phyloP scores from a whole-genome alignment of 1,139 yeast species.

The Hansenula lynferdii region DNA sequence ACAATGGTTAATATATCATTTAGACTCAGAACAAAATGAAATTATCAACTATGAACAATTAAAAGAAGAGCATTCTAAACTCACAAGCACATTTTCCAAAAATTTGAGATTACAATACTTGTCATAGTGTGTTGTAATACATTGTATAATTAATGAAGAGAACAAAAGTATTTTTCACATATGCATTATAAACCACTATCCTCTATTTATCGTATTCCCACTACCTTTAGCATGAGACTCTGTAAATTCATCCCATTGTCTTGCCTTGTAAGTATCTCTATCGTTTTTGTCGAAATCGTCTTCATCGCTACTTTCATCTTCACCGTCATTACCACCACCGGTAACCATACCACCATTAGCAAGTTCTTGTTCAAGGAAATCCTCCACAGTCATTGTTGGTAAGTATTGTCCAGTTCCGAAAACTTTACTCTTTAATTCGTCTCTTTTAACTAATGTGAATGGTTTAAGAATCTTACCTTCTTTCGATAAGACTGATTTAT shows the following conservation, averaged over 20 bases:
- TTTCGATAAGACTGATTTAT: slow-evolving; percentile 44
- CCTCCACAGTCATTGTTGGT: slow-evolving; percentile 96
- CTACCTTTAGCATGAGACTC: slow-evolving; percentile 85
- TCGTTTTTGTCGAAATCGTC: slow-evolving; percentile 46
- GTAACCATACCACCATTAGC: slow-evolving; percentile 77
- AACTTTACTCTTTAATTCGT: slow-evolving; percentile 58
- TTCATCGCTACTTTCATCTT: slow-evolving; percentile 44
- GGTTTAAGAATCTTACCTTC: slow-evolving; percentile 81
- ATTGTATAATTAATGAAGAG: not conserved
- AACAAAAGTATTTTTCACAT: not conserved
- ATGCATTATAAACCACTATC: slow-evolving; percentile 31
- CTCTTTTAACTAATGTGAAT: slow-evolving; percentile 69
- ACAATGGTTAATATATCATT: slow-evolving; percentile 47
- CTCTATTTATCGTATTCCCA: slow-evolving; percentile 85
- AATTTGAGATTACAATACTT: not conserved
- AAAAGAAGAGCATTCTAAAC: slow-evolving; percentile 12
- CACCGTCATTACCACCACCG: slow-evolving; percentile 37
- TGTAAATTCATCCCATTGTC: slow-evolving; percentile 91
- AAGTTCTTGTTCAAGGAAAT: slow-evolving; percentile 79
- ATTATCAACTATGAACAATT: slow-evolving; percentile 20
- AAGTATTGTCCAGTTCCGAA: slow-evolving; percentile 89
- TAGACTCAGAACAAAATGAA: slow-evolving; percentile 15
- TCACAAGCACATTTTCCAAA: slow-evolving; percentile 2
- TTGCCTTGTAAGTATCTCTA: slow-evolving; percentile 53
- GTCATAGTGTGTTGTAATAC: too few relatives aligned